Evolutionary conservation across 2,329 filamentous ascomycete species (phyloP), one percentile per base, ranked within the genome.

Genomic region (Alternaria novae-zelandiae): DNA sequence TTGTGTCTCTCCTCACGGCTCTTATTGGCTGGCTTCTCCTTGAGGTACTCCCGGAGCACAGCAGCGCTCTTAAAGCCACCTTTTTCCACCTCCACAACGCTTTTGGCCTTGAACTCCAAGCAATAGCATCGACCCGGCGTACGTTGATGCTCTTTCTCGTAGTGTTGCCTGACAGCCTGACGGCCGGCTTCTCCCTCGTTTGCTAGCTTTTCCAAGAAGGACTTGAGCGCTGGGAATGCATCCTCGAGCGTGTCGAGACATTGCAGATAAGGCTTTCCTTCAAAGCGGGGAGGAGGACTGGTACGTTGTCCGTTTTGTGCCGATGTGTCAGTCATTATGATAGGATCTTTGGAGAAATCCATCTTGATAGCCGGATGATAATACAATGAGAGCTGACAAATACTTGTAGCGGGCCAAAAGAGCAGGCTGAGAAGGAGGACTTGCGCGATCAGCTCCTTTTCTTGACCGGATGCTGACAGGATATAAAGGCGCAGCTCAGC

Each of bases 181-280:
- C 57, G 57, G 6, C 57, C 57, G 10, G 57, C 30, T 12, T 59
- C 57, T 9, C 23, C 30, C 17, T 59, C 57, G 3, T 59, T 59
- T 3, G 49, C 57, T 4, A 59, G 47, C 20, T 59, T 59, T 25
- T 59, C 57, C 7, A 59, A n/a, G 21, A 59, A 59, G 4, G 57
- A 54, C 21, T 59, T 54, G 32, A 59, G 57, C 11, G 49, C 57
- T 25, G 57, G 47, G 15, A 59, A 59, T 0, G 57, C 32, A 20
- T 54, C 36, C 26, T 54, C 32, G 9, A 59, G 49, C 3, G 49
- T 54, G 20, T 41, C 32, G 20, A 59, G 49, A 13, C 57, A 54
- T 46, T 47, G 46, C 23, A 59, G 21, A 17, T 54, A 59, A 12
- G 57, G 41, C 17, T 46, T 54, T 23, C 32, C 20, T 7, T 41